phyloP scores from a whole-genome alignment of 192 early-diverging fungal genomes.

The Podila horticola region DNA sequence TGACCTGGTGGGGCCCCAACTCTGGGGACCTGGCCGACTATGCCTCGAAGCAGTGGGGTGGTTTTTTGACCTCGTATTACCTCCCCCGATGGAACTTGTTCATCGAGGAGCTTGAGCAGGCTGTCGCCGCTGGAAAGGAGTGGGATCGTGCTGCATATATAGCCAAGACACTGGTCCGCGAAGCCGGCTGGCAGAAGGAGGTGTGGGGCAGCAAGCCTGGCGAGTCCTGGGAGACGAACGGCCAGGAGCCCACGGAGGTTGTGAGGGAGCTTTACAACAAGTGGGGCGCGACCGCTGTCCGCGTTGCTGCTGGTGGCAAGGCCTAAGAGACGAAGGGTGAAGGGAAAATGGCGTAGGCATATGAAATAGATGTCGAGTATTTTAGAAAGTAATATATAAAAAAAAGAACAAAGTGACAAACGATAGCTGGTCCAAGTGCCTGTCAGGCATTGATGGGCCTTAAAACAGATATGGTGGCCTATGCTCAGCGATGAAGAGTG shows the following conservation, averaged over 20 bases:
- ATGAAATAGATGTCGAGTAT: too few relatives aligned
- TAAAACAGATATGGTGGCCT: too few relatives aligned
- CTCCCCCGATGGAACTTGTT: slow-evolving; percentile 38
- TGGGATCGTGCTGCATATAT: not conserved
- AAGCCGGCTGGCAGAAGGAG: slow-evolving; percentile 27
- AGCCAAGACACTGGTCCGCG: slow-evolving; percentile 7
- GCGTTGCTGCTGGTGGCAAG: slow-evolving; percentile 24
- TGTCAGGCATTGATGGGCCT: too few relatives aligned
- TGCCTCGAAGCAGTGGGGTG: slow-evolving; percentile 46
- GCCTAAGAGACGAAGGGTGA: not conserved
- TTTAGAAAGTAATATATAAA: too few relatives aligned
- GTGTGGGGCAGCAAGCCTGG: slow-evolving; percentile 18
- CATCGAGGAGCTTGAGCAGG: slow-evolving; percentile 23
- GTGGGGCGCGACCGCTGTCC: slow-evolving; percentile 8
- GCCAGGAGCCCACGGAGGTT: slow-evolving; percentile 30
- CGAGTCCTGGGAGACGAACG: slow-evolving; percentile 22
- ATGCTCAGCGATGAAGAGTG: too few relatives aligned
- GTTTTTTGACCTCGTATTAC: slow-evolving; percentile 31
- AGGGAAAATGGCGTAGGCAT: too few relatives aligned
- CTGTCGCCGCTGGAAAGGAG: not conserved
- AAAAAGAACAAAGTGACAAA: too few relatives aligned
- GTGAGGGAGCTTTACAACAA: slow-evolving; percentile 21
- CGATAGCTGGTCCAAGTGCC: too few relatives aligned
- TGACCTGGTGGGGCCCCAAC: slow-evolving; percentile 44
- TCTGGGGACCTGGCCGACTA: slow-evolving; percentile 15